phyloP scores from a whole-genome alignment of 129 eudicot species.

The Daucus carota region DH1_v3.0 NC_030381.2:46074001-46074500 shows the following conservation, averaged over 20 bases:
- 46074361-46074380: neutral
- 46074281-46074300: no score
- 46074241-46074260: no score
- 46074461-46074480: neutral
- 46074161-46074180: no score
- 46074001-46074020: constrained; percentile 12
- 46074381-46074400: constrained; percentile 4
- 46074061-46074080: constrained; percentile 89
- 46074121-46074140: neutral
- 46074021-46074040: constrained; percentile 64
- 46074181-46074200: no score
- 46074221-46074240: no score
- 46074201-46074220: no score
- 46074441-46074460: neutral
- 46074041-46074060: constrained; percentile 87
- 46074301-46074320: no score
- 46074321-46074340: no score
- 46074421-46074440: constrained; percentile 31
- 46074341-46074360: neutral
- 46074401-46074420: constrained; percentile 60
- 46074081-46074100: constrained; percentile 84
- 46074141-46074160: no score
- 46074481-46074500: neutral
- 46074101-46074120: neutral
- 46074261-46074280: no score